phyloP scores from a whole-genome alignment of 2,329 filamentous ascomycete species.

The Fusarium sp. region DNA sequence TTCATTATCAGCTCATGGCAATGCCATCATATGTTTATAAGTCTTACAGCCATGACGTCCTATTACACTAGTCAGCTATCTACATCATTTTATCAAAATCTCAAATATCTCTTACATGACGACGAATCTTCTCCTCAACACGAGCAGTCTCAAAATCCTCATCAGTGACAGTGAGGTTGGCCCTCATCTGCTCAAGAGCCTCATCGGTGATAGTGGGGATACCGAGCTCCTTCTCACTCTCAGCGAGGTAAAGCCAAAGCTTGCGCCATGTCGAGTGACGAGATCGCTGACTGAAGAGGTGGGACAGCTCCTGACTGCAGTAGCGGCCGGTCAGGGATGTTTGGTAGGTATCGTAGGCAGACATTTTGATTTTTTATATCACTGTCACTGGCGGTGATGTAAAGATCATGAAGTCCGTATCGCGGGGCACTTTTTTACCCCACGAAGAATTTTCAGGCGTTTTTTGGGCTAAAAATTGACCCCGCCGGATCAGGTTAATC shows the following conservation, averaged over 20 bases:
- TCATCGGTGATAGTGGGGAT: conserved; percentile 32
- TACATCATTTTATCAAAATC: background rate
- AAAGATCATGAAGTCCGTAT: background rate
- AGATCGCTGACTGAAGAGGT: conserved; percentile 26
- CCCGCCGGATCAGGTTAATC: conserved; percentile 6
- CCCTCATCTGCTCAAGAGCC: conserved; percentile 35
- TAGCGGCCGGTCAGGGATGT: conserved; percentile 19
- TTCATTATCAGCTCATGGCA: background rate
- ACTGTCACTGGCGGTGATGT: conserved; percentile 3
- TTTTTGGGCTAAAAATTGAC: background rate
- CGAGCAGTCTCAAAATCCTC: conserved; percentile 35
- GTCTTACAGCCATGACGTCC: conserved; percentile 25
- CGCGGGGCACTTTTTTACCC: conserved; percentile 10
- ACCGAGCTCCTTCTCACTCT: conserved; percentile 33
- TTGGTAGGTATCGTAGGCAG: conserved; percentile 18
- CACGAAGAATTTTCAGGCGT: conserved; percentile 1
- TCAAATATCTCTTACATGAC: conserved; percentile 11
- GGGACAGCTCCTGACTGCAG: conserved; percentile 25
- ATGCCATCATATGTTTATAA: background rate
- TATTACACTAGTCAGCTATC: conserved; percentile 8
- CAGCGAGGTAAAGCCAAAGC: conserved; percentile 32
- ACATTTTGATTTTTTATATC: conserved; percentile 5
- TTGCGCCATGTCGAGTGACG: conserved; percentile 35
- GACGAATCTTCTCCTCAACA: conserved; percentile 30
- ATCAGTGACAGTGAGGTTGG: conserved; percentile 19